Evolutionary conservation across 257 asterid genomes (phyloP).

Genomic region (Primulina tabacum): DNA sequence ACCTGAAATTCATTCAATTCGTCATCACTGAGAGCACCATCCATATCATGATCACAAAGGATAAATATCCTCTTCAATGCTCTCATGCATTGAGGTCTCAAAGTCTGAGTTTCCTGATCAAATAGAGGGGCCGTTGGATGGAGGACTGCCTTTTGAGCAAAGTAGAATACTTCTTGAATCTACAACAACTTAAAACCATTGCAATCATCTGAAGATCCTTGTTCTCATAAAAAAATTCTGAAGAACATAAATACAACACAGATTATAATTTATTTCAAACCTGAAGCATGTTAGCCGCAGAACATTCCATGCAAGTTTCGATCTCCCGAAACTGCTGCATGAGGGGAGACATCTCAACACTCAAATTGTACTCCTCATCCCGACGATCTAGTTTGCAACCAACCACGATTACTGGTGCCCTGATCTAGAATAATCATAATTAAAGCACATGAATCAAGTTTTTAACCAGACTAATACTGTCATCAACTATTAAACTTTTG

Average conservation of each 20-base stretch:
- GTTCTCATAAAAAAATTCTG: neutral
- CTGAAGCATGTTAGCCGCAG: slow-evolving; percentile 85
- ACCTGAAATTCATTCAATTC: slow-evolving; percentile 98
- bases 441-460: neutral
- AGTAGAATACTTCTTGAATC: slow-evolving; percentile 92
- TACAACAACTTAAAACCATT: slow-evolving; percentile 30
- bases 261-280: slow-evolving; percentile 36
- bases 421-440: slow-evolving; percentile 50
- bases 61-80: slow-evolving; percentile 82
- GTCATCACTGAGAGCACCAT: slow-evolving; percentile 76
- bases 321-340: slow-evolving; percentile 95
- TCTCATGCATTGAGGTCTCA: slow-evolving; percentile 84
- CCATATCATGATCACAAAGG: slow-evolving; percentile 93
- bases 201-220: slow-evolving; percentile 17
- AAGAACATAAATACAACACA: slow-evolving; percentile 11
- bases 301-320: slow-evolving; percentile 93
- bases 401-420: slow-evolving; percentile 83
- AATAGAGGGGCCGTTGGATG: slow-evolving; percentile 95
- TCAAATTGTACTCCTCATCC: slow-evolving; percentile 61
- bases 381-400: slow-evolving; percentile 95
- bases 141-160: slow-evolving; percentile 95
- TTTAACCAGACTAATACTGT: neutral
- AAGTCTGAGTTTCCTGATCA: slow-evolving; percentile 82
- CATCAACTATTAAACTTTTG: neutral
- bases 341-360: slow-evolving; percentile 75